A percentile compares a stretch with the other conserved stretches of the same genome.
Evolutionary conservation across 495 filamentous ascomycete species (phyloP).

Genomic region (Hypoxylon subgilvum): DNA sequence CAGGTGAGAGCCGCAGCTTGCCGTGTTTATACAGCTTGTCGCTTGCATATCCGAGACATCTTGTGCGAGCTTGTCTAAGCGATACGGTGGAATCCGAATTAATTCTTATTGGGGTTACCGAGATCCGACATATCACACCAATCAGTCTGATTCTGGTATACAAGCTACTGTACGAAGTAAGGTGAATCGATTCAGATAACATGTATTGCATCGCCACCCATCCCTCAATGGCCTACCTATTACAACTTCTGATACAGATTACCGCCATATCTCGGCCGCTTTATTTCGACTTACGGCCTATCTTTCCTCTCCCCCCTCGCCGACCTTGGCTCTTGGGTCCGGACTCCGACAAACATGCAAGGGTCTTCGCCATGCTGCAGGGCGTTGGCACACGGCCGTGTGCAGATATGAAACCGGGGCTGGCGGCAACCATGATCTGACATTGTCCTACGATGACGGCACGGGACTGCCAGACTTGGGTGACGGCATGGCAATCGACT

Average conservation of each 20-base stretch:
- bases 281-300: conserved; percentile 4
- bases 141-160: conserved; percentile 28
- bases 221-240: conserved; percentile 11
- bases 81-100: conserved; percentile 25
- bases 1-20: conserved; percentile 27
- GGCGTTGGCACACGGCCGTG: conserved; percentile 7
- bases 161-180: conserved; percentile 18
- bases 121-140: conserved; percentile 37
- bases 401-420: conserved; percentile 8
- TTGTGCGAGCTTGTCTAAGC: conserved; percentile 17
- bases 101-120: conserved; percentile 29
- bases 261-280: conserved; percentile 14
- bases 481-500: conserved; percentile 27
- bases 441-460: conserved; percentile 30
- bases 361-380: conserved; percentile 2
- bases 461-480: conserved; percentile 38
- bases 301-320: conserved; percentile 10
- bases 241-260: conserved; percentile 35
- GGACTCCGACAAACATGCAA: conserved; percentile 3
- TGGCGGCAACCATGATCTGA: not conserved
- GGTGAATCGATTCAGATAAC: conserved; percentile 30
- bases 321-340: not conserved
- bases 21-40: conserved; percentile 26
- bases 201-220: conserved; percentile 23
- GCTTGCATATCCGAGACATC: conserved; percentile 32